A percentile compares a stretch with the other conserved stretches of the same genome.
phyloP scores from a whole-genome alignment of 1,139 yeast genomes.

The Kurtzmaniella quercitrusa region DNA sequence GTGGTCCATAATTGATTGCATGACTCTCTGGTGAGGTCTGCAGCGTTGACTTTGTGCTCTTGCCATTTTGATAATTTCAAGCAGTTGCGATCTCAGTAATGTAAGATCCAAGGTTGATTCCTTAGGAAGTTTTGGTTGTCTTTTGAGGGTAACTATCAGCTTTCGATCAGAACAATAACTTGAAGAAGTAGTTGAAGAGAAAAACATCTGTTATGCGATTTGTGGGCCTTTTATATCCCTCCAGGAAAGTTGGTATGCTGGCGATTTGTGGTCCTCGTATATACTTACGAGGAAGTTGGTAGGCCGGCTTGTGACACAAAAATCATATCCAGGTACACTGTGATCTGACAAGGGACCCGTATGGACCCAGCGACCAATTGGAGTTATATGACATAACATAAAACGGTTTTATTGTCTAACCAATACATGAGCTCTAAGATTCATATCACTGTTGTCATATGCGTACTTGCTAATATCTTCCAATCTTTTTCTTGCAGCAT shows the following conservation, averaged over 20 bases:
- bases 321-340: too few species aligned
- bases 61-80: not conserved
- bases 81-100: not conserved
- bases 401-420: not conserved
- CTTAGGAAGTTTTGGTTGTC: not conserved
- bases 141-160: too few species aligned
- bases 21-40: not conserved
- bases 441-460: slow-evolving; percentile 53
- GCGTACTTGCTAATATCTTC: slow-evolving; percentile 83
- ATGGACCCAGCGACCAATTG: too few species aligned
- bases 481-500: slow-evolving; percentile 70
- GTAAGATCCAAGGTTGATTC: not conserved
- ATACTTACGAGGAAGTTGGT: too few species aligned
- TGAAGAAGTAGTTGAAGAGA: too few species aligned
- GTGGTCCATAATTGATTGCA: not conserved
- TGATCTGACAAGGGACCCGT: too few species aligned
- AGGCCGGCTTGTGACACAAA: too few species aligned
- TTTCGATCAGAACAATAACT: too few species aligned
- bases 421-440: slow-evolving; percentile 4
- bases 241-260: not conserved
- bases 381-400: too few species aligned
- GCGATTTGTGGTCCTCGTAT: too few species aligned
- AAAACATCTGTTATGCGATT: too few species aligned
- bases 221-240: not conserved
- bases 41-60: not conserved